These are phyloP conservation scores for Rauvolfia tetraphylla DNA, from an alignment of 257 asterid genomes.

Conservation along the genomic window DNA sequence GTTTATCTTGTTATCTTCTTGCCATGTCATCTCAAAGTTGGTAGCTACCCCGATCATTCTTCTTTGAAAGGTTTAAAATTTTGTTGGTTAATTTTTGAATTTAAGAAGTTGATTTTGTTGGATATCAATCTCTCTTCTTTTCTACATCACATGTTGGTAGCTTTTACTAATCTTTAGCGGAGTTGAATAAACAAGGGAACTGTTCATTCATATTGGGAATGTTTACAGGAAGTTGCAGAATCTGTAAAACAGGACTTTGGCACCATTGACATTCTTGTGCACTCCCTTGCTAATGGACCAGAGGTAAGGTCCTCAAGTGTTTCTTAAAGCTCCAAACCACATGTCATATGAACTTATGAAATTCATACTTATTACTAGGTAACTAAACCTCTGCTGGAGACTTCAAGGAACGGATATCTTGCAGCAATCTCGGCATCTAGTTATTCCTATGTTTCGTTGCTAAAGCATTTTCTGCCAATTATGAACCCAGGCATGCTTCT, in stretches of 20 bases:
- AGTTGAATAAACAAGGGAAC: neutral
- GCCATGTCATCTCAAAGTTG: neutral
- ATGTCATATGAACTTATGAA: slow-evolving; percentile 7
- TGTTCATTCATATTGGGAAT: slow-evolving; percentile 15
- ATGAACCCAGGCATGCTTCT: slow-evolving; percentile 67
- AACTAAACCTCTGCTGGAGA: slow-evolving; percentile 76
- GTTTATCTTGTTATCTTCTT: neutral
- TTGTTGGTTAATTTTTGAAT: too few relatives aligned
- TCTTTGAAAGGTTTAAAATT: neutral
- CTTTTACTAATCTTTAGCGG: neutral
- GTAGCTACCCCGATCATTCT: neutral
- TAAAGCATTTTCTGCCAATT: slow-evolving; percentile 74
- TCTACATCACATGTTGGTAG: neutral
- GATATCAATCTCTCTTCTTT: neutral
- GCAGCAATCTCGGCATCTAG: slow-evolving; percentile 95
- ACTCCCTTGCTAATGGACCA: slow-evolving; percentile 88
- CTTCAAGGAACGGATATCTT: slow-evolving; percentile 84
- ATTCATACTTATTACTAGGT: slow-evolving; percentile 44
- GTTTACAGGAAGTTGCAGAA: slow-evolving; percentile 78
- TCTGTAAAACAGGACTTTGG: slow-evolving; percentile 78
- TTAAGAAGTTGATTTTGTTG: neutral
- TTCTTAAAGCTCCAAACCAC: neutral
- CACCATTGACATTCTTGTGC: slow-evolving; percentile 82
- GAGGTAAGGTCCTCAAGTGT: slow-evolving; percentile 48
- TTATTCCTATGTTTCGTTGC: slow-evolving; percentile 74